Evolutionary conservation across 495 filamentous ascomycete genomes (phyloP).

Genomic region (Daldinia loculata): DNA sequence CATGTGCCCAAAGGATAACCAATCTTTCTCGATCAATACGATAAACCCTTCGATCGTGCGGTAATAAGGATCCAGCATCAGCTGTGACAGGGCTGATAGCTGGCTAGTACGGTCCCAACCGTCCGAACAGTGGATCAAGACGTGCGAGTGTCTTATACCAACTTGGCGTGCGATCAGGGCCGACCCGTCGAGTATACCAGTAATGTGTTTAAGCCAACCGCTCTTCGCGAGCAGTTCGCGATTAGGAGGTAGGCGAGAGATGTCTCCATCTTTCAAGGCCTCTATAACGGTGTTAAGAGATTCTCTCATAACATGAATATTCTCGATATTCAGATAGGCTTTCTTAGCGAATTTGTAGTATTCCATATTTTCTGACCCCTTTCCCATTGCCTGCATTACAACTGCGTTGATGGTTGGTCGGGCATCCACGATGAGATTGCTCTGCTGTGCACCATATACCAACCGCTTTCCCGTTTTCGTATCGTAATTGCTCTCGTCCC

Average conservation of each 20-base stretch:
- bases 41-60: slow-evolving; percentile 96
- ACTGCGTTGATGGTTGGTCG: slow-evolving; percentile 94
- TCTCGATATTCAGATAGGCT: slow-evolving; percentile 96
- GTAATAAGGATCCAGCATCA: slow-evolving; percentile 96
- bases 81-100: slow-evolving; percentile 89
- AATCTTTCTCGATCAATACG: slow-evolving; percentile 95
- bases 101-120: slow-evolving; percentile 98
- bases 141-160: slow-evolving; percentile 90
- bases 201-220: slow-evolving; percentile 92
- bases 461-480: slow-evolving; percentile 59
- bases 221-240: slow-evolving; percentile 83
- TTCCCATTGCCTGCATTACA: slow-evolving; percentile 93
- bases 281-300: slow-evolving; percentile 90
- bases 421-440: slow-evolving; percentile 96
- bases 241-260: slow-evolving; percentile 84
- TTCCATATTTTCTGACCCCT: slow-evolving; percentile 97
- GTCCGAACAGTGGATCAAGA: slow-evolving; percentile 96
- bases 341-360: slow-evolving; percentile 94
- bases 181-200: slow-evolving; percentile 82
- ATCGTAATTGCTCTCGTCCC: slow-evolving; percentile 55
- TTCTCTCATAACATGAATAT: slow-evolving; percentile 98
- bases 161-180: slow-evolving; percentile 86
- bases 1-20: slow-evolving; percentile 97
- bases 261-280: slow-evolving; percentile 89
- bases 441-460: slow-evolving; percentile 92